These are phyloP conservation scores for Neonectria coccinea DNA, from an alignment of 2,329 filamentous ascomycete genomes.

Conservation along the genomic window DNA sequence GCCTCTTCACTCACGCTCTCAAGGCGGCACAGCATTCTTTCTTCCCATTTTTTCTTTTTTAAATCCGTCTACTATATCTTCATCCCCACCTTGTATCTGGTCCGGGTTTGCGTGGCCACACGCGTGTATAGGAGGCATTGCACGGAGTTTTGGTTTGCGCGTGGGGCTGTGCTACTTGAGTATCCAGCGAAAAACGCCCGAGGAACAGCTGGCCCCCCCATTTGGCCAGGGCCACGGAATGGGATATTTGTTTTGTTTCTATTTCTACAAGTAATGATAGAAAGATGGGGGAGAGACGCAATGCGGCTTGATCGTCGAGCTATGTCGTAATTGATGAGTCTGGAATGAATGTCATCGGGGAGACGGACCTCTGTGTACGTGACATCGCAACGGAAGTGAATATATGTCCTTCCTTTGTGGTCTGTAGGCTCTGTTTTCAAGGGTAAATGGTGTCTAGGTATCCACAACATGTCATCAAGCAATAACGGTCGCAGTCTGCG, in stretches of 20 bases:
- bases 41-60: conserved; percentile 34
- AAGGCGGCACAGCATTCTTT: conserved; percentile 26
- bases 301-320: conserved; percentile 5
- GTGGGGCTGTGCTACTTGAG: conserved; percentile 38
- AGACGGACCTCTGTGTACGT: not conserved
- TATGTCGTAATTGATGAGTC: not conserved
- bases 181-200: conserved; percentile 16
- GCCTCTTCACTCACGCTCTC: not conserved
- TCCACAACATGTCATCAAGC: not conserved
- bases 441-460: not conserved
- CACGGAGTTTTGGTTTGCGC: conserved; percentile 49
- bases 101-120: conserved; percentile 32
- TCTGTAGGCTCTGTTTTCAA: not conserved
- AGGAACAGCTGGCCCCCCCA: conserved; percentile 1
- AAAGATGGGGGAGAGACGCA: conserved; percentile 13
- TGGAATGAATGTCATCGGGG: not conserved
- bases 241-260: conserved; percentile 14
- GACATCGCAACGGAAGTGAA: not conserved
- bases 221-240: conserved; percentile 17
- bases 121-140: conserved; percentile 50
- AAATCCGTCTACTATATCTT: conserved; percentile 7
- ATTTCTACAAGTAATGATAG: conserved; percentile 29
- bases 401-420: not conserved
- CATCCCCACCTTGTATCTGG: conserved; percentile 21
- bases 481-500: not conserved